phyloP scores from a whole-genome alignment of 805 yeast species.

The Ogataea chonburiensis region DNA sequence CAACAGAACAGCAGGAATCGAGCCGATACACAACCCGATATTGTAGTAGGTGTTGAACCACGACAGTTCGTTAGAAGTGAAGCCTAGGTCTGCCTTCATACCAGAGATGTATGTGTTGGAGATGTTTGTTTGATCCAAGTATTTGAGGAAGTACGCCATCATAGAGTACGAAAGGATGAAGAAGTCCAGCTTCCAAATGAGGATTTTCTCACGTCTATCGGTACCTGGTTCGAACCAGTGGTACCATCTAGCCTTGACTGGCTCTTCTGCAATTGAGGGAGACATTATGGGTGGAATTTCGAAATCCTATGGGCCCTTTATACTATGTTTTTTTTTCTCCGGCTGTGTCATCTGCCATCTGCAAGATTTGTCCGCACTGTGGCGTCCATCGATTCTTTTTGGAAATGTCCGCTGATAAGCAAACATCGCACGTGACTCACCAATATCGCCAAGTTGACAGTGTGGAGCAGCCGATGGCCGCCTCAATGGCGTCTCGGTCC shows the following conservation, averaged over 20 bases:
- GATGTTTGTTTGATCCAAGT: conserved; percentile 56
- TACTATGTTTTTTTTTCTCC: conserved; percentile 3
- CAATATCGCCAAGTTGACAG: conserved; percentile 58
- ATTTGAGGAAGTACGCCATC: conserved; percentile 36
- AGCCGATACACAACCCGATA: conserved; percentile 56
- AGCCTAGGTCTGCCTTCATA: conserved; percentile 48
- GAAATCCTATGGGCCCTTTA: not conserved
- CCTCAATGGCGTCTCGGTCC: conserved; percentile 48
- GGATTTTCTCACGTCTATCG: conserved; percentile 12
- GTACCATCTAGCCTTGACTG: conserved; percentile 12
- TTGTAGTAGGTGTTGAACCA: conserved; percentile 29
- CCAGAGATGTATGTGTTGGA: conserved; percentile 66
- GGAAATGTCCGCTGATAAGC: not conserved
- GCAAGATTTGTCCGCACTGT: conserved; percentile 9
- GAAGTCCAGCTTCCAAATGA: conserved; percentile 22
- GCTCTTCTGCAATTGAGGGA: conserved; percentile 1
- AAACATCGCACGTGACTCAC: conserved; percentile 34
- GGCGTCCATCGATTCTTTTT: conserved; percentile 1
- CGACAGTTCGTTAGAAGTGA: conserved; percentile 25
- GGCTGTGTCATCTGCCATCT: conserved; percentile 6
- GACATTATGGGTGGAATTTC: conserved; percentile 5
- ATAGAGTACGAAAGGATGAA: conserved; percentile 38
- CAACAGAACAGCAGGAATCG: conserved; percentile 57
- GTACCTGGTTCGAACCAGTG: conserved; percentile 19
- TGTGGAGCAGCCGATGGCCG: conserved; percentile 42